phyloP scores from a whole-genome alignment of 768 basidiomycete species.

The Mycena polygramma region DNA sequence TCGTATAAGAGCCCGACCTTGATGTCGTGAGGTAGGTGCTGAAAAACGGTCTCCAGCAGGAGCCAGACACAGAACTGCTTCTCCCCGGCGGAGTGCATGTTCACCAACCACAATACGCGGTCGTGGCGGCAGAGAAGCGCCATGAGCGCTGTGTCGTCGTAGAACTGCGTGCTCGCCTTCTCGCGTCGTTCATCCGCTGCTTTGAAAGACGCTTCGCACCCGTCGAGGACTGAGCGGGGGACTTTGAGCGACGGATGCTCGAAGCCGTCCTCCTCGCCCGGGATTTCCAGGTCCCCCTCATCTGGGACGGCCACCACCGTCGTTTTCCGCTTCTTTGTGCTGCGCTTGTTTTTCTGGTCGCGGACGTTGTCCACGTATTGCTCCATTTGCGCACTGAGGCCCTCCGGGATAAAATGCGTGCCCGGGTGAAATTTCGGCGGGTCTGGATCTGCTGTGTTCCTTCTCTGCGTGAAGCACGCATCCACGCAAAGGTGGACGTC shows the following conservation, averaged over 20 bases:
- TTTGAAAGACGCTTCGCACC: slow-evolving; percentile 30
- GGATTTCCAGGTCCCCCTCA: background rate
- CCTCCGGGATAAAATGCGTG: slow-evolving; percentile 28
- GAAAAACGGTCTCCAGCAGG: slow-evolving; percentile 48
- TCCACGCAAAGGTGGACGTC: slow-evolving; percentile 25
- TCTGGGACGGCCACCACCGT: background rate
- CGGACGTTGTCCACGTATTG: slow-evolving; percentile 19
- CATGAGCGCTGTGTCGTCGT: slow-evolving; percentile 48
- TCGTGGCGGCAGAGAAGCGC: slow-evolving; percentile 54
- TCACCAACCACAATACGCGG: slow-evolving; percentile 49
- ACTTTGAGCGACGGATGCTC: slow-evolving; percentile 4
- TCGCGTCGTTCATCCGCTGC: slow-evolving; percentile 30
- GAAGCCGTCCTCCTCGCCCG: slow-evolving; percentile 1
- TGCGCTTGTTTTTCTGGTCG: background rate
- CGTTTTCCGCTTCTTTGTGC: background rate
- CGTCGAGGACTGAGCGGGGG: slow-evolving; percentile 30
- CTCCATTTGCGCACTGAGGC: background rate
- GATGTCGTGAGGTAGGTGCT: slow-evolving; percentile 45
- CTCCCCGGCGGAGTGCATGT: slow-evolving; percentile 52
- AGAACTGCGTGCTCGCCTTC: slow-evolving; percentile 39
- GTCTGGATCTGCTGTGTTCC: slow-evolving; percentile 11
- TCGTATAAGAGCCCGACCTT: slow-evolving; percentile 49
- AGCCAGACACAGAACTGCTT: slow-evolving; percentile 49
- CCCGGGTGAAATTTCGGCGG: slow-evolving; percentile 21
- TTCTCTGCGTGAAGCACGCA: slow-evolving; percentile 38